These are phyloP conservation scores for Truncatella angustata DNA, from an alignment of 2,329 filamentous ascomycete genomes.

Conservation along the genomic window DNA sequence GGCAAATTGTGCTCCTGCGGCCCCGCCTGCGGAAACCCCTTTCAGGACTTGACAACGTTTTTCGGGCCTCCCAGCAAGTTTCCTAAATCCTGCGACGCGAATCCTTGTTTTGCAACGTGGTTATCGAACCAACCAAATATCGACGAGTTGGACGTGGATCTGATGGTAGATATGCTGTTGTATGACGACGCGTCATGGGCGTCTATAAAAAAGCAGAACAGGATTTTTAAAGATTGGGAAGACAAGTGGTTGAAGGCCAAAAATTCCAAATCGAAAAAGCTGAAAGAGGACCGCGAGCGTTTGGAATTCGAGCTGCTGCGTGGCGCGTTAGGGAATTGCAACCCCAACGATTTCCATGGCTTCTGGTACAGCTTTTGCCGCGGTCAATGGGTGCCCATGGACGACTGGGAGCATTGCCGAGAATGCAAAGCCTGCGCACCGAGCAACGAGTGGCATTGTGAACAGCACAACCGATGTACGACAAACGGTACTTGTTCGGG, in stretches of 20 bases:
- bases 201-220: constrained; percentile 23
- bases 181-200: constrained; percentile 32
- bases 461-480: constrained; percentile 29
- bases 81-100: constrained; percentile 28
- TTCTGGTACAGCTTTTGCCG: constrained; percentile 32
- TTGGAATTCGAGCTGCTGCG: constrained; percentile 32
- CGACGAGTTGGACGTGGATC: constrained; percentile 30
- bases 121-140: constrained; percentile 31
- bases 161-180: constrained; percentile 33
- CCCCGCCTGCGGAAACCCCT: constrained; percentile 29
- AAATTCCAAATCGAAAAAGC: constrained; percentile 28
- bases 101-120: constrained; percentile 32
- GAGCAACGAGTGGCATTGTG: constrained; percentile 30
- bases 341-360: constrained; percentile 28
- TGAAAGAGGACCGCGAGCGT: constrained; percentile 27
- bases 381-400: constrained; percentile 26
- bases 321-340: constrained; percentile 28
- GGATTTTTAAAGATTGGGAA: constrained; percentile 29
- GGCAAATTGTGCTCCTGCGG: constrained; percentile 27
- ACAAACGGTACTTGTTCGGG: constrained; percentile 26
- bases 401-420: constrained; percentile 28
- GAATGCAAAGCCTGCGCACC: constrained; percentile 29
- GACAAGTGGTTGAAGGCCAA: constrained; percentile 27
- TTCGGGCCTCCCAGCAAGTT: constrained; percentile 28
- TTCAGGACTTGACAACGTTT: constrained; percentile 29